phyloP scores from a whole-genome alignment of 2,329 filamentous ascomycete species.

The Tolypocladium nubicola region DNA sequence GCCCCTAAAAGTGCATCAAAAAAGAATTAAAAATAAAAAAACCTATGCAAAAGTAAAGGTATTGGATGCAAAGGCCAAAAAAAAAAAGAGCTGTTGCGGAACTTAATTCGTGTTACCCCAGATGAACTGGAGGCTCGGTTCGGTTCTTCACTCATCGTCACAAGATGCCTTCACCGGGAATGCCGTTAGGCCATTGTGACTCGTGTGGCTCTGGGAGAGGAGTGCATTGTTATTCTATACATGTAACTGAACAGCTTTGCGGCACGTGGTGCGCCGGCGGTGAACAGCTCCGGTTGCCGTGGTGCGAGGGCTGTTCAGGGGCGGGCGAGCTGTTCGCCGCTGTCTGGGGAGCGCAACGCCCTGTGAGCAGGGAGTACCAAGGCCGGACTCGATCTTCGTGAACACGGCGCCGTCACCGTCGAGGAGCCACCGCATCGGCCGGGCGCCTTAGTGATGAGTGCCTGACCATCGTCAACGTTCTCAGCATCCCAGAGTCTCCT shows the following conservation, averaged over 20 bases:
- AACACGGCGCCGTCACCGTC: neutral
- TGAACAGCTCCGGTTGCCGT: too few species aligned
- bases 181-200: neutral
- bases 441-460: slow-evolving; percentile 16
- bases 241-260: neutral
- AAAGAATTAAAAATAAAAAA: too few species aligned
- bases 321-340: neutral
- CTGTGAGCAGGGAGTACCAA: neutral
- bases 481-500: slow-evolving; percentile 13
- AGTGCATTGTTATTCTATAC: neutral
- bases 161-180: neutral
- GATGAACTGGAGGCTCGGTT: neutral
- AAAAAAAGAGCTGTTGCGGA: too few species aligned
- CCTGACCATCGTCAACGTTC: slow-evolving; percentile 13
- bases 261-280: too few species aligned
- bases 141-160: neutral
- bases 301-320: neutral
- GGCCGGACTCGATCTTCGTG: too few species aligned
- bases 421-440: slow-evolving; percentile 8
- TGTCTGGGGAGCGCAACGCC: neutral
- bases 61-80: neutral
- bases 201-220: neutral
- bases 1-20: too few species aligned
- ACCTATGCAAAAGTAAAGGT: neutral
- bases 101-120: neutral